These are phyloP conservation scores for Ramichloridium luteum DNA, from an alignment of 2,329 filamentous ascomycete genomes.

Conservation along the genomic window DNA sequence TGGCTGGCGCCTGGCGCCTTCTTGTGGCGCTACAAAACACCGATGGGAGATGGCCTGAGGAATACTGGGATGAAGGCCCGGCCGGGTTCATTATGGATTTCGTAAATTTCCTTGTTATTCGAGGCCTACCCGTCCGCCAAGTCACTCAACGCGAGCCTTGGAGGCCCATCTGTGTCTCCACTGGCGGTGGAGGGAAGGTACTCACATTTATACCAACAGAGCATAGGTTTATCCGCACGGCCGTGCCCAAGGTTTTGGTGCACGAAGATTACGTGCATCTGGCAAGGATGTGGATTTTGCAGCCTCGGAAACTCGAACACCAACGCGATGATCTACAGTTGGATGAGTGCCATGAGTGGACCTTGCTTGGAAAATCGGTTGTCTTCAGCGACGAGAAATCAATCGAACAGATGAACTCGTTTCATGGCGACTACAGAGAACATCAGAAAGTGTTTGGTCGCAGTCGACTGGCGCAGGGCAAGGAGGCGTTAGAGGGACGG, in stretches of 20 bases:
- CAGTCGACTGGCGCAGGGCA: not conserved
- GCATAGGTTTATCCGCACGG: slow-evolving; percentile 13
- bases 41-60: slow-evolving; percentile 19
- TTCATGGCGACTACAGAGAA: slow-evolving; percentile 13
- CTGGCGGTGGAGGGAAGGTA: slow-evolving; percentile 15
- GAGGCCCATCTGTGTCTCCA: slow-evolving; percentile 19
- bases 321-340: slow-evolving; percentile 2
- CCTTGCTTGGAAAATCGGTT: slow-evolving; percentile 28
- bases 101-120: slow-evolving; percentile 24
- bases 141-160: slow-evolving; percentile 18
- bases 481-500: no score
- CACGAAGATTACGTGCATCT: slow-evolving; percentile 23
- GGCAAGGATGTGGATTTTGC: slow-evolving; percentile 28
- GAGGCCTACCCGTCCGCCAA: slow-evolving; percentile 22
- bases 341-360: slow-evolving; percentile 26
- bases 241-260: slow-evolving; percentile 20
- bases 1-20: slow-evolving; percentile 20
- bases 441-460: slow-evolving; percentile 14
- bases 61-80: slow-evolving; percentile 15
- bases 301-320: slow-evolving; percentile 17
- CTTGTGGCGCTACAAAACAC: slow-evolving; percentile 29
- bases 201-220: slow-evolving; percentile 21
- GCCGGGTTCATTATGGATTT: slow-evolving; percentile 25
- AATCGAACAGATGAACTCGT: slow-evolving; percentile 13
- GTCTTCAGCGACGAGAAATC: slow-evolving; percentile 29